Evolutionary conservation across 371 early-diverging fungal genomes (phyloP).

Genomic region (Smittium culicis): DNA sequence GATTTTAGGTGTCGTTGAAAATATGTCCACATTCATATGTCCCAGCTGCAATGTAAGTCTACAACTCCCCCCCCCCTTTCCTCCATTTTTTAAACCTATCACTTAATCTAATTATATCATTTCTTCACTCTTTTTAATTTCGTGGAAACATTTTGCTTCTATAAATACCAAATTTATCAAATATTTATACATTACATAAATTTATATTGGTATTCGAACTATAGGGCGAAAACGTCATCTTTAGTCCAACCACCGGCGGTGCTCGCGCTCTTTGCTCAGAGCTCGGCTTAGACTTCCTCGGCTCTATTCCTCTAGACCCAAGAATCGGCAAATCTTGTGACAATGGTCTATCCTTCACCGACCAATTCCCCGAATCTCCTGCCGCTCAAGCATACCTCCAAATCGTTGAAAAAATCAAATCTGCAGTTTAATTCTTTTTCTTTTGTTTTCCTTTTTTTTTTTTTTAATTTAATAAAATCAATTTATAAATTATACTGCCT

Average conservation of each 20-base stretch:
- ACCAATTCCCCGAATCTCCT: conserved; percentile 73
- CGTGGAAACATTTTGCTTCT: not conserved
- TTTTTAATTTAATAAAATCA: too few species aligned
- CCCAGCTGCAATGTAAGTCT: conserved; percentile 55
- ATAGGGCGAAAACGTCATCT: conserved; percentile 63
- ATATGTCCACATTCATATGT: conserved; percentile 97
- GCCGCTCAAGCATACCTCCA: conserved; percentile 59
- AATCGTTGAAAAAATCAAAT: conserved; percentile 39
- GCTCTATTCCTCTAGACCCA: conserved; percentile 84
- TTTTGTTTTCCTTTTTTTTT: too few species aligned
- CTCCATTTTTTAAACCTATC: too few species aligned
- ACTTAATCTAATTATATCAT: not conserved
- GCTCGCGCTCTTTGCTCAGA: conserved; percentile 66
- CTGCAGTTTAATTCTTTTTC: not conserved
- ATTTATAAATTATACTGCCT: too few species aligned
- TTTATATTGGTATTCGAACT: not conserved
- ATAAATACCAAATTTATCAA: not conserved
- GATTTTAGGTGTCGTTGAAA: conserved; percentile 94
- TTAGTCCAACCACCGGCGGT: conserved; percentile 86
- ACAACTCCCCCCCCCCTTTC: too few species aligned
- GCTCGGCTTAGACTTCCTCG: conserved; percentile 58
- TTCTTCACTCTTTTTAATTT: conserved; percentile 6
- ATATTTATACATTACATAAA: conserved; percentile 12
- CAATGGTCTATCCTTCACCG: conserved; percentile 71
- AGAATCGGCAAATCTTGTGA: conserved; percentile 76